phyloP scores from a whole-genome alignment of 306 rosid genomes.

The Mucuna pruriens region DNA sequence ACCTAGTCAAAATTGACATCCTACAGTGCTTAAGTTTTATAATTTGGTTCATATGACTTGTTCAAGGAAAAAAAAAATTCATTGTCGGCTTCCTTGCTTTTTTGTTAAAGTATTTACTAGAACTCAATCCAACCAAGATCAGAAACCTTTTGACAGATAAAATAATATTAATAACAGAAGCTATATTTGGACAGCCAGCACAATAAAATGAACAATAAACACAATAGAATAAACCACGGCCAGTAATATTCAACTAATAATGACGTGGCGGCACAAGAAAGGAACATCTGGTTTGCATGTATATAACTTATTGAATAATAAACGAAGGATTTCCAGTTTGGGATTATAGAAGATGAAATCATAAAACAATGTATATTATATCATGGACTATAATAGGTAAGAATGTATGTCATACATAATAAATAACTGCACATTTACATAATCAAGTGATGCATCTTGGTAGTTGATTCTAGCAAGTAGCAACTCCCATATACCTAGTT shows the following conservation, averaged over 20 bases:
- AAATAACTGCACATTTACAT: conserved; percentile 29
- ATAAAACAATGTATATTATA: background rate
- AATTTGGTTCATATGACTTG: conserved; percentile 22
- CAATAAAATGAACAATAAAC: background rate
- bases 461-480: conserved; percentile 51
- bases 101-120: background rate
- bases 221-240: background rate
- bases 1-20: conserved; percentile 32
- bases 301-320: conserved; percentile 1
- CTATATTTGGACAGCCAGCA: conserved; percentile 9
- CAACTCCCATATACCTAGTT: conserved; percentile 42
- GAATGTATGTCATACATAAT: conserved; percentile 10
- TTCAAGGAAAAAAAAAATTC: conserved; percentile 25
- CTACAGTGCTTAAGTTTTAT: conserved; percentile 19
- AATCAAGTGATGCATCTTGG: conserved; percentile 34
- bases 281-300: conserved; percentile 2
- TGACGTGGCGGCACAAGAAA: background rate
- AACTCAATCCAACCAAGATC: background rate
- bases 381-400: background rate
- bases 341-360: conserved; percentile 5
- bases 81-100: background rate
- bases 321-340: background rate
- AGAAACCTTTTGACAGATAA: background rate
- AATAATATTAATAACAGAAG: conserved; percentile 4
- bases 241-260: conserved; percentile 9